Base-by-base conservation (phyloP, 2,329 filamentous ascomycete genomes). In the Ophiostoma triangulosporum region DNA sequence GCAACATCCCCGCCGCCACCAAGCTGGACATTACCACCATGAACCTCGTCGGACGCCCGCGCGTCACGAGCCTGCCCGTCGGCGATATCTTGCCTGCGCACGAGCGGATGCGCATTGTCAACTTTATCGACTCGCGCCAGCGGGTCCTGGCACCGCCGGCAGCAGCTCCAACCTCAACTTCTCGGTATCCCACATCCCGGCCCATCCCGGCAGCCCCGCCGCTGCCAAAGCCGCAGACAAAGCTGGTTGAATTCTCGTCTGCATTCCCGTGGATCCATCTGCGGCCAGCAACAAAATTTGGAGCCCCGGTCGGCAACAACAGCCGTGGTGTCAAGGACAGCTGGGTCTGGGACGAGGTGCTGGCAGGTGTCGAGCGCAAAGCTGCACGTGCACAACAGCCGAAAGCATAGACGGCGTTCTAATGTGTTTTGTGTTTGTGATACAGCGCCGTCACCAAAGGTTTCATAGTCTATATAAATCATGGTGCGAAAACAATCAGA, bases 11-110 rank as follows among this genome's bases (percentile, higher is more conserved):
- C 3, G 61, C 68, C 11, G 67, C 70, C 6, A 70, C 74, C 0
- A 68, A 65, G 50, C 65, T 81, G 15, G 72, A 75, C 52, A 60
- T 80, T 55, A 76, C 75, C 35, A 80, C 76, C 51, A 75, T 80
- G 69, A 76, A 72, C 61, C 61, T 71, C 58, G 73, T 79, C 59
- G 73, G 72, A 57, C 77, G 75, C 64, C 76, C 77, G 29, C 72
- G 76, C 38, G 54, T 65, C 9, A 68, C 62, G 58, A 61, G 57
- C 17, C 62, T 71, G 35, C 57, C 53, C 43, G 52, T 71, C 2
- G 57, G 57, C 2, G 69, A 70, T 24, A 62, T 73, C 27, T 55
- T 32, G 26, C 65, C 66, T 2, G 62, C 54, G 4, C 61, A 51
- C 26, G 59, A 57, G 50, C 59, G 67, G 5, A 53, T 70, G 8